Conservation (phyloP, 352 stramenopile genomes). For the Blastocystis sp. region DNA sequence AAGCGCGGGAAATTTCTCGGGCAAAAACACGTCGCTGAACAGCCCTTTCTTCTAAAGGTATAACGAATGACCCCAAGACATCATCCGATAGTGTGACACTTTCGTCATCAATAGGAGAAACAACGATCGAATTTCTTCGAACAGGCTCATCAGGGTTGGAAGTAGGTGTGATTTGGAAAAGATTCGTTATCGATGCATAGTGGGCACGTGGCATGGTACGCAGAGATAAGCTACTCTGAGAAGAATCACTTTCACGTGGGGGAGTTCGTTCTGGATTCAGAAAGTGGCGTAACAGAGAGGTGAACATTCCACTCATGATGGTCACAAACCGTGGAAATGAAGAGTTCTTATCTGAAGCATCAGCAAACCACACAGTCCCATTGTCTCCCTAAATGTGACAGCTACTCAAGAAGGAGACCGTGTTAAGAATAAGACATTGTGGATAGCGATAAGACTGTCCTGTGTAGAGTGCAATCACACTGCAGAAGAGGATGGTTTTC, state of each 20-base stretch:
- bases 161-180: background rate
- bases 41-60: background rate
- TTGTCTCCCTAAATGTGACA: background rate
- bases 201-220: background rate
- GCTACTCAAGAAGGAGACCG: background rate
- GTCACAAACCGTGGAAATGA: background rate
- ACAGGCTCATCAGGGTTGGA: background rate
- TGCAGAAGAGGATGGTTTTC: background rate
- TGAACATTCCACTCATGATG: background rate
- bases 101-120: background rate
- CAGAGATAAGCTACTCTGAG: background rate
- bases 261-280: background rate
- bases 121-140: background rate
- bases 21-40: background rate
- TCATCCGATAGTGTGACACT: background rate
- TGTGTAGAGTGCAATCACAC: background rate
- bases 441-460: conserved; percentile 39
- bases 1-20: background rate
- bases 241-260: background rate
- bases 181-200: background rate
- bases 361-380: conserved; percentile 27
- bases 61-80: background rate
- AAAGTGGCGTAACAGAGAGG: background rate
- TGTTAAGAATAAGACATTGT: background rate
- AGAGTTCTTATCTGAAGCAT: background rate